Base-by-base conservation (phyloP, 306 rosid genomes). In the Hippophae tibetana region DNA sequence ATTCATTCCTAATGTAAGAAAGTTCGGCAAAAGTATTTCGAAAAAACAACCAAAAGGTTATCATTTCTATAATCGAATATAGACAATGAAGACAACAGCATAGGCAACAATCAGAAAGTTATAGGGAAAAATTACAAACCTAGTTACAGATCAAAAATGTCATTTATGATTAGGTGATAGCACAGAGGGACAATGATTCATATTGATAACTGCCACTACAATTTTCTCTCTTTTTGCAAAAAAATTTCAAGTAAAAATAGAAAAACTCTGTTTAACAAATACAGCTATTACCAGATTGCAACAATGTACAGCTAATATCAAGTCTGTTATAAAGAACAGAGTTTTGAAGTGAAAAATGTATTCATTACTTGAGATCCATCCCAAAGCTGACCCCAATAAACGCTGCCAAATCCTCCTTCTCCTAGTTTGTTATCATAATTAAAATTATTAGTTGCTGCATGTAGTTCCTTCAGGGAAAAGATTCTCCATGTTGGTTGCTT, bases 331-430 rank as follows among this genome's bases (percentile, higher is more conserved):
- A 31, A 31, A 31, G 38, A 31, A 31, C 3, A 31, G 38, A 46
- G 9, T 23, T 40, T 49, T 8, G 47, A 58, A 69, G 7, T 13
- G 26, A 41, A 60, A 60, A 53, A 10, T 6, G 27, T 23, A 18
- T 48, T 57, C 66, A 54, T 56, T 77, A 92, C 99, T 72, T 92
- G 99, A 2, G 99, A 85, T 78, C 99, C 99, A 77, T 92, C 99
- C 96, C 96, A 88, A 27, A 92, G 99, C 85, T 92, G 99, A 58
- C 38, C 99, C 99, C 99, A 88, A 73, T 92, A 92, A 18, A 92
- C 99, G 62, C 99, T 92, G 56, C 99, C 99, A 57, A 88, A 92
- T 47, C 93, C 96, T 8, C 99, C 99, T 81, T 92, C 96, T 23
- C 99, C 99, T 11, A 92, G 95, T 72, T 92, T 92, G 86, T 92